These are phyloP conservation scores for Carex kokanica DNA, from an alignment of 176 grass and related monocot species.

Conservation along the genomic window DNA sequence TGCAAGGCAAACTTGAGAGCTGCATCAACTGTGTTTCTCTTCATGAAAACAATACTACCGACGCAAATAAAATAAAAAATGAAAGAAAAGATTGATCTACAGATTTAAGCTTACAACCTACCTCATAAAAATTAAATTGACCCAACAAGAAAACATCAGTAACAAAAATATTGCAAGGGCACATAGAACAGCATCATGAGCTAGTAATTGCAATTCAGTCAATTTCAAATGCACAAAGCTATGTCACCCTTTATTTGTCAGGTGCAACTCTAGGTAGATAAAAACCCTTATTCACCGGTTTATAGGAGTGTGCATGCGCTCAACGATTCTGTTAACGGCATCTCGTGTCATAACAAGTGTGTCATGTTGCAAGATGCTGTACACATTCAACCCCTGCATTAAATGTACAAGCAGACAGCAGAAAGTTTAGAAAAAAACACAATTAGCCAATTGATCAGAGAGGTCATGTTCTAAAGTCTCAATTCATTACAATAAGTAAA, in stretches of 20 bases:
- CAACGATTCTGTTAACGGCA: constrained; percentile 63
- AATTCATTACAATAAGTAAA: not conserved
- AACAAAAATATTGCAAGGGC: not conserved
- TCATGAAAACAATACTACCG: not conserved
- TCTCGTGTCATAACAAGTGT: constrained; percentile 63
- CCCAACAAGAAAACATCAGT: not conserved
- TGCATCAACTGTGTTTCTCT: not conserved
- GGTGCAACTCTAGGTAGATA: not conserved
- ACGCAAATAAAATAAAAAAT: not conserved
- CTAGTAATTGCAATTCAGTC: not conserved
- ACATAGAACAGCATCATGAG: not conserved
- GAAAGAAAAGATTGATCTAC: not conserved
- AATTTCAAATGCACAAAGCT: not conserved
- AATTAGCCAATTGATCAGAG: not conserved
- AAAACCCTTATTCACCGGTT: constrained; percentile 29
- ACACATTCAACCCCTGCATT: constrained; percentile 78
- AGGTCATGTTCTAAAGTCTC: not conserved
- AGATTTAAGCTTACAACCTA: not conserved
- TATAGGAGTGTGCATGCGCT: constrained; percentile 86
- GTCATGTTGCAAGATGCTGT: constrained; percentile 94
- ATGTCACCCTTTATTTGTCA: constrained; percentile 1
- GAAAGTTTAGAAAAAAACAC: constrained; percentile 1
- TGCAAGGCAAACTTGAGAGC: not conserved
- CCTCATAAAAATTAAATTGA: not conserved
- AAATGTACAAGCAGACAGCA: constrained; percentile 6